A percentile compares a stretch with the other conserved stretches of the same genome.
These are phyloP conservation scores for Beauveria rudraprayagi DNA, from an alignment of 2,329 filamentous ascomycete species.

Conservation along the genomic window DNA sequence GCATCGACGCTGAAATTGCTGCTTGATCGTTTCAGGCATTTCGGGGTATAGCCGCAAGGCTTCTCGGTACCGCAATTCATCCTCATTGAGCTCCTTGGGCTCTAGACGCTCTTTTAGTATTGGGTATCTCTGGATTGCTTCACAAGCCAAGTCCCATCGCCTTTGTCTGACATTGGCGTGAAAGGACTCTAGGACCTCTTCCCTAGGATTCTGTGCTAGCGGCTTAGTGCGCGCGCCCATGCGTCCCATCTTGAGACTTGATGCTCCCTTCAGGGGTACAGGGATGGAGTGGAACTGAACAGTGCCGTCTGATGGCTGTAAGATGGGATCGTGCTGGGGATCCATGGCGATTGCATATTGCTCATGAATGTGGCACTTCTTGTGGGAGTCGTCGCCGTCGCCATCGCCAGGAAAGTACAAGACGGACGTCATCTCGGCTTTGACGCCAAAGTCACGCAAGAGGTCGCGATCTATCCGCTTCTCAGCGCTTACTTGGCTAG, in stretches of 20 bases:
- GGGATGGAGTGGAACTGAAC: neutral
- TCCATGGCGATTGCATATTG: too few species aligned
- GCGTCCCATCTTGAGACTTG: too few species aligned
- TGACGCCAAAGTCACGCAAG: slow-evolving; percentile 11
- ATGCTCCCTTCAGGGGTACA: too few species aligned
- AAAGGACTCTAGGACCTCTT: neutral
- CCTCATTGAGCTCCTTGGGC: neutral
- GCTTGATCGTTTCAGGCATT: neutral
- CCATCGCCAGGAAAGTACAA: neutral
- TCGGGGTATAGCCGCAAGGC: neutral
- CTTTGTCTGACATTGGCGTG: neutral
- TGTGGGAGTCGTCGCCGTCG: neutral
- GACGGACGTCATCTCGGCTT: slow-evolving; percentile 3
- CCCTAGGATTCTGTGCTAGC: neutral
- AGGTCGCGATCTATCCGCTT: slow-evolving; percentile 5
- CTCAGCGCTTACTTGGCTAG: slow-evolving; percentile 9
- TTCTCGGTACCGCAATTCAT: neutral
- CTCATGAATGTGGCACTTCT: neutral
- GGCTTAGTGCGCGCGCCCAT: too few species aligned
- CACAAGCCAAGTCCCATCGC: neutral
- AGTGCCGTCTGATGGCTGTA: neutral
- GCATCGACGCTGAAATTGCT: slow-evolving; percentile 2
- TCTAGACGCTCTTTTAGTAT: neutral
- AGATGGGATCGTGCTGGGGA: too few species aligned
- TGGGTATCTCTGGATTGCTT: neutral